A percentile compares a stretch with the other conserved stretches of the same genome.
These are phyloP conservation scores for Saccharomycopsis babjevae DNA, from an alignment of 805 yeast genomes.

Conservation along the genomic window DNA sequence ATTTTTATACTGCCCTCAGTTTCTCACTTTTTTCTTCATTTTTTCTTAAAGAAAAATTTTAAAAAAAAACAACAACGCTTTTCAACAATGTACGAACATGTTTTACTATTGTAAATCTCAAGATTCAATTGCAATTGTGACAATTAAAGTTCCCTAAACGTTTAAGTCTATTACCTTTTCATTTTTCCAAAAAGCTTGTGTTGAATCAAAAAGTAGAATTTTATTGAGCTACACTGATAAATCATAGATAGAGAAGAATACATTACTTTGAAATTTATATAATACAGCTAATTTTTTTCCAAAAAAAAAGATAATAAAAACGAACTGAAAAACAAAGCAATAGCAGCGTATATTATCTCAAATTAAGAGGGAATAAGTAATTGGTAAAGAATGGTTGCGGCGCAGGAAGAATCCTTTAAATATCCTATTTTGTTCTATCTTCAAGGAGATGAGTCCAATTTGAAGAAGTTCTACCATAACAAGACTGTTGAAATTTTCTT, in stretches of 20 bases:
- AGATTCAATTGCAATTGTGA: too few relatives aligned
- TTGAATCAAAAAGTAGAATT: too few relatives aligned
- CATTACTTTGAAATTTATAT: too few relatives aligned
- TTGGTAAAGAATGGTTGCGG: background rate
- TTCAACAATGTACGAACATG: too few relatives aligned
- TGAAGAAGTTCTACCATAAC: conserved; percentile 11
- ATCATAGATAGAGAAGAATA: too few relatives aligned
- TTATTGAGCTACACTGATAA: too few relatives aligned
- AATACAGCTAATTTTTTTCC: background rate
- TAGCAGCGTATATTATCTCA: background rate
- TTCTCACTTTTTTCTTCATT: background rate
- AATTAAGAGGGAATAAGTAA: background rate
- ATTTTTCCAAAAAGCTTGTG: too few relatives aligned
- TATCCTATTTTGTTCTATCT: conserved; percentile 6
- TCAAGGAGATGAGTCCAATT: conserved; percentile 4
- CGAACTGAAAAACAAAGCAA: background rate
- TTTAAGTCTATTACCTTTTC: too few relatives aligned
- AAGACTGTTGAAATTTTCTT: conserved; percentile 15
- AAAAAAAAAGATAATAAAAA: background rate
- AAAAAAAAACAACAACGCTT: background rate
- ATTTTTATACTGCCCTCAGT: background rate
- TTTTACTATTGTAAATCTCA: too few relatives aligned
- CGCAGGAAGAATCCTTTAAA: background rate
- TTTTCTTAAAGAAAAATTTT: background rate
- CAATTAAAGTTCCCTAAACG: too few relatives aligned